Evolutionary conservation across 225 moss, liverwort and hornwort species (phyloP).

Genomic region (Asterella californica): DNA sequence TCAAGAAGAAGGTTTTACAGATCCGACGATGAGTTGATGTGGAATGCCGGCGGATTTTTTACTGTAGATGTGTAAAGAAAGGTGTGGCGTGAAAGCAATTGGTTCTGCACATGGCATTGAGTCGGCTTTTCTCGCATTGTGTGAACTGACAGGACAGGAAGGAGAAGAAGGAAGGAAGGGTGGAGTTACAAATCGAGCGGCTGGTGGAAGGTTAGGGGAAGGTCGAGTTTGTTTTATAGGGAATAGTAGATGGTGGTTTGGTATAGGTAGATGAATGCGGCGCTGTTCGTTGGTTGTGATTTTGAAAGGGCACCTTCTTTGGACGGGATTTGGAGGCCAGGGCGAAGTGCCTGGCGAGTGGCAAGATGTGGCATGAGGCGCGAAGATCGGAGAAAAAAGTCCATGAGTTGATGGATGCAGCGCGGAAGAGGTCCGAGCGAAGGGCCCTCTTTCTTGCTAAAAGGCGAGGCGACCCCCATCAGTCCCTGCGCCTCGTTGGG

Average conservation of each 20-base stretch:
- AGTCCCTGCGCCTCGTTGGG: constrained; percentile 87
- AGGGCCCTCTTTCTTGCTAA: constrained; percentile 93
- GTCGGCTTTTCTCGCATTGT: background rate
- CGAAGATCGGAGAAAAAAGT: constrained; percentile 99
- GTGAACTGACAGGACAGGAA: background rate
- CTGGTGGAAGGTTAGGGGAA: background rate
- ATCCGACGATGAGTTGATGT: background rate
- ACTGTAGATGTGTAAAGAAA: background rate
- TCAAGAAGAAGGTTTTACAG: background rate
- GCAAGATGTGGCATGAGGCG: constrained; percentile 99
- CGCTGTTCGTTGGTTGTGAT: background rate
- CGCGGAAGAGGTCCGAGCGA: constrained; percentile 90
- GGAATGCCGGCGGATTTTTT: background rate
- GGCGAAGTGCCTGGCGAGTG: background rate
- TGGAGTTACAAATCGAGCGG: background rate
- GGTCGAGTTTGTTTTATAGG: background rate
- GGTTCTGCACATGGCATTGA: background rate
- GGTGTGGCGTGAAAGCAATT: background rate
- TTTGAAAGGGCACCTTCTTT: background rate
- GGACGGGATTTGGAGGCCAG: background rate
- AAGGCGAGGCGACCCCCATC: constrained; percentile 94
- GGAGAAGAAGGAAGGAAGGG: background rate
- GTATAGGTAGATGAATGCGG: background rate
- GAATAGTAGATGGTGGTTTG: background rate
- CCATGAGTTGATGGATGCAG: constrained; percentile 99